phyloP scores from a whole-genome alignment of 768 basidiomycete species.

The Auriscalpium orientale region DNA sequence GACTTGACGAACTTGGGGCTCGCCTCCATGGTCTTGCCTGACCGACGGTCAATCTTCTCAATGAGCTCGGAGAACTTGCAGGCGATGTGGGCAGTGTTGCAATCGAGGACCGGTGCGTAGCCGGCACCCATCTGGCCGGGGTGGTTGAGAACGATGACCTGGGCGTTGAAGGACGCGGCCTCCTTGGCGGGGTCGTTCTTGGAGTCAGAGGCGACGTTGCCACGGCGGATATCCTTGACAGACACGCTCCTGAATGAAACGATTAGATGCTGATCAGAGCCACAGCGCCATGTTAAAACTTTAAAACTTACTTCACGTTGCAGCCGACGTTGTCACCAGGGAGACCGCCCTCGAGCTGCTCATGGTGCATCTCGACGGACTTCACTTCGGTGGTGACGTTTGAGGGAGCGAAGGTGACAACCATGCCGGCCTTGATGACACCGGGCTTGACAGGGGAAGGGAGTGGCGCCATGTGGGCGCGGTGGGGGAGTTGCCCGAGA shows the following conservation, averaged over 20 bases:
- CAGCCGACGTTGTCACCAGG: conserved; percentile 99
- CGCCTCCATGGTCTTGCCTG: conserved; percentile 86
- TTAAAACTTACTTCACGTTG: conserved; percentile 90
- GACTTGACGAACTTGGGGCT: conserved; percentile 98
- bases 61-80: conserved; percentile 98
- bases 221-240: conserved; percentile 99
- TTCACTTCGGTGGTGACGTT: conserved; percentile 99
- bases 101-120: conserved; percentile 98
- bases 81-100: conserved; percentile 99
- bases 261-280: conserved; percentile 2
- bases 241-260: conserved; percentile 81
- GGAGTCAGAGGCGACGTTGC: conserved; percentile 98
- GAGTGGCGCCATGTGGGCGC: conserved; percentile 31
- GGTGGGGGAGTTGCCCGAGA: conserved; percentile 16
- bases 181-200: conserved; percentile 99
- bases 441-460: conserved; percentile 85
- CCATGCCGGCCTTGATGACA: conserved; percentile 99
- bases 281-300: conserved; percentile 3
- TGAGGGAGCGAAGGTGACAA: conserved; percentile 92
- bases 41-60: conserved; percentile 99
- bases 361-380: conserved; percentile 99
- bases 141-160: conserved; percentile 99
- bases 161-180: conserved; percentile 98
- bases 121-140: conserved; percentile 99
- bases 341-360: conserved; percentile 87